phyloP scores from a whole-genome alignment of 2,329 filamentous ascomycete genomes.

The Lasiodiplodia hormozganensis region DNA sequence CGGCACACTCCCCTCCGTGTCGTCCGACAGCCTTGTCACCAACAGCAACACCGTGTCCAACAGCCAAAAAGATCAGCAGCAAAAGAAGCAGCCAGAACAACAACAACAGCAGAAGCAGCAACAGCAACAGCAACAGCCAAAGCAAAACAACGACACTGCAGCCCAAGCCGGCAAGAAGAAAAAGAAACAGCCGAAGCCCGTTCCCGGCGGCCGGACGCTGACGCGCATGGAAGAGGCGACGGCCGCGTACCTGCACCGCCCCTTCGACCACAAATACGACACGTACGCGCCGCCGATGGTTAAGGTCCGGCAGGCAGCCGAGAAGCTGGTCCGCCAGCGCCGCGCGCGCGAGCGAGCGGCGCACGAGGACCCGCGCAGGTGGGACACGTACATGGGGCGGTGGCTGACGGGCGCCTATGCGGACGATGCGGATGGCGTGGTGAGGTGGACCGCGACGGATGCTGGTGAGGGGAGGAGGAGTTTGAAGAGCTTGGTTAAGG shows the following conservation, averaged over 20 bases:
- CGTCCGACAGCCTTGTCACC: not conserved
- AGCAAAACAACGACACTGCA: not conserved
- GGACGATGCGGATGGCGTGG: slow-evolving; percentile 35
- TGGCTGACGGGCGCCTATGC: slow-evolving; percentile 44
- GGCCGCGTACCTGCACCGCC: slow-evolving; percentile 48
- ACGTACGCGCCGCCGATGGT: slow-evolving; percentile 54
- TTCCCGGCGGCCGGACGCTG: slow-evolving; percentile 53
- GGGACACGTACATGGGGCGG: slow-evolving; percentile 49
- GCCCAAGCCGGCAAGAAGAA: too few relatives aligned
- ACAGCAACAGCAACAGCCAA: not conserved
- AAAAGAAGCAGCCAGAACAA: too few relatives aligned
- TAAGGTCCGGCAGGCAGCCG: slow-evolving; percentile 55
- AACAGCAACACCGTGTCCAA: not conserved
- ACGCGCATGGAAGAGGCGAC: slow-evolving; percentile 54
- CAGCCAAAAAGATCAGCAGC: not conserved
- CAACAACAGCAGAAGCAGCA: too few relatives aligned
- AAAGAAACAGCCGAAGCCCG: slow-evolving; percentile 18
- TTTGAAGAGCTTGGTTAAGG: not conserved
- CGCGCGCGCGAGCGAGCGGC: slow-evolving; percentile 51
- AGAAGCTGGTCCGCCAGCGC: slow-evolving; percentile 56
- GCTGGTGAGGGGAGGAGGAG: not conserved
- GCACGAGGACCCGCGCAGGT: slow-evolving; percentile 41
- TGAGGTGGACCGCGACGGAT: not conserved
- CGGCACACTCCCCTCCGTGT: not conserved
- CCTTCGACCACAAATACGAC: slow-evolving; percentile 46